Conservation (phyloP, 164 flowering plant species). For the Sedum album region DNA sequence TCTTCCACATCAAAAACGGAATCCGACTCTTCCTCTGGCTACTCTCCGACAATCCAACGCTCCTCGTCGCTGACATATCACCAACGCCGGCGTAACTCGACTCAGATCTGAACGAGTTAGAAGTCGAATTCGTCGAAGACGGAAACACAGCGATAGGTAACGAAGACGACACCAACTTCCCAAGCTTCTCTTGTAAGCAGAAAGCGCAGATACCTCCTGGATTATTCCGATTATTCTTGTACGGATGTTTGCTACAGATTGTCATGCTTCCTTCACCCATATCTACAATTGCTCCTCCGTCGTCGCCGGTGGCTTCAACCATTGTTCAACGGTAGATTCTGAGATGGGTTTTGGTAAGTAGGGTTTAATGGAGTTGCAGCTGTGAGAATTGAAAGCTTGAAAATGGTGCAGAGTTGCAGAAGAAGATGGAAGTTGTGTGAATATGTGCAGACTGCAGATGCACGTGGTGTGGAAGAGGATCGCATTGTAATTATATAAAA, state of each 20-base stretch:
- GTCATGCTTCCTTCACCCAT: not conserved
- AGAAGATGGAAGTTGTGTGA: too few relatives aligned
- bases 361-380: too few relatives aligned
- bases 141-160: slow-evolving; percentile 14
- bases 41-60: not conserved
- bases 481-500: too few relatives aligned
- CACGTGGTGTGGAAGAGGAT: too few relatives aligned
- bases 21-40: not conserved
- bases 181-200: slow-evolving; percentile 63
- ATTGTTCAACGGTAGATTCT: too few relatives aligned
- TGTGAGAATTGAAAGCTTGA: too few relatives aligned
- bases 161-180: slow-evolving; percentile 49
- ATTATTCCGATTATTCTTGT: slow-evolving; percentile 1
- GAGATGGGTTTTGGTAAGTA: too few relatives aligned
- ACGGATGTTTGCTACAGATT: slow-evolving; percentile 3
- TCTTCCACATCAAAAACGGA: slow-evolving; percentile 2
- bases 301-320: too few relatives aligned
- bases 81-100: not conserved
- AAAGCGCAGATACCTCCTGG: slow-evolving; percentile 67
- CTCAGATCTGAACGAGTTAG: slow-evolving; percentile 37
- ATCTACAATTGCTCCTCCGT: too few relatives aligned
- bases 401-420: too few relatives aligned
- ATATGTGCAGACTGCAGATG: too few relatives aligned
- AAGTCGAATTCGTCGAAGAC: slow-evolving; percentile 21
- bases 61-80: not conserved